Evolutionary conservation across 192 early-diverging fungal species (phyloP).

Genomic region (Jimgerdemannia flammicorona): DNA sequence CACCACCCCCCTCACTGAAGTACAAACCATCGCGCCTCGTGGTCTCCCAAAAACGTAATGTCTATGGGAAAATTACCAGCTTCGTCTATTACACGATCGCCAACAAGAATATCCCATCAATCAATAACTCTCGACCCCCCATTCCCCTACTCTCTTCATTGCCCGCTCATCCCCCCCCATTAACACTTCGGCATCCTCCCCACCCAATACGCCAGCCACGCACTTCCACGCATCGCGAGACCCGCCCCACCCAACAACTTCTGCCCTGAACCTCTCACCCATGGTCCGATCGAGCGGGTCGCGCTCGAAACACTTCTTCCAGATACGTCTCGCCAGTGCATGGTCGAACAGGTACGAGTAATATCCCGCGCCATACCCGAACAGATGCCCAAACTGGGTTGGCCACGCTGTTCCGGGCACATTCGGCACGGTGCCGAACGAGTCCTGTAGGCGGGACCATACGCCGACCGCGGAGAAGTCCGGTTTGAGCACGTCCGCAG

Average conservation of each 20-base stretch:
- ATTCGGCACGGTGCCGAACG: slow-evolving; percentile 64
- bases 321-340: slow-evolving; percentile 75
- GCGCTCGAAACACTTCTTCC: slow-evolving; percentile 63
- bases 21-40: neutral
- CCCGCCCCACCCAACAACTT: slow-evolving; percentile 91
- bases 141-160: slow-evolving; percentile 73
- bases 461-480: slow-evolving; percentile 52
- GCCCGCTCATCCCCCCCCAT: slow-evolving; percentile 54
- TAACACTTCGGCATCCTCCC: slow-evolving; percentile 49
- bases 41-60: neutral
- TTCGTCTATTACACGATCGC: too few species aligned
- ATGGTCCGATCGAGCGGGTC: slow-evolving; percentile 56
- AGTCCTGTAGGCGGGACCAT: slow-evolving; percentile 59
- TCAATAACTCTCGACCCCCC: slow-evolving; percentile 38
- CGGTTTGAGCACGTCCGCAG: slow-evolving; percentile 33
- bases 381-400: slow-evolving; percentile 87
- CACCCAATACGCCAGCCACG: slow-evolving; percentile 55
- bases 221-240: slow-evolving; percentile 88
- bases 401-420: slow-evolving; percentile 81
- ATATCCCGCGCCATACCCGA: slow-evolving; percentile 90
- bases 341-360: slow-evolving; percentile 94
- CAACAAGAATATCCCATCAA: slow-evolving; percentile 1
- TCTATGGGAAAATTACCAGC: neutral
- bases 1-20: too few species aligned
- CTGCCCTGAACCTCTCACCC: slow-evolving; percentile 64